Evolutionary conservation across 805 yeast species (phyloP).

Genomic region (Myxozyma nipponensis): DNA sequence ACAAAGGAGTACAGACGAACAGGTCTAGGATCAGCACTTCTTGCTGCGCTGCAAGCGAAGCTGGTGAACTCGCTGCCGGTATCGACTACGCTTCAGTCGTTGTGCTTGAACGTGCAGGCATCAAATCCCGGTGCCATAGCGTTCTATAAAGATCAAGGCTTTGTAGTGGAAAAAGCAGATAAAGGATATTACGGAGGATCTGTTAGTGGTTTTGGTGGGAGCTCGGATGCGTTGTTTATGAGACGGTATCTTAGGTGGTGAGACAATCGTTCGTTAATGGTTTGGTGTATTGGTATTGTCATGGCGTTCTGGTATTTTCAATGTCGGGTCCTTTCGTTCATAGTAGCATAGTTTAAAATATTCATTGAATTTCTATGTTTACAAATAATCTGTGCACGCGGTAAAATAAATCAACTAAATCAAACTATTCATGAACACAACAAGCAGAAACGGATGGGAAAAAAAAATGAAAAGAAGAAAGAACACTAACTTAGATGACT

Average conservation of each 20-base stretch:
- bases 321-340: background rate
- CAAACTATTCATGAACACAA: background rate
- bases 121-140: conserved; percentile 10
- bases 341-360: background rate
- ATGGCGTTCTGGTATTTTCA: background rate
- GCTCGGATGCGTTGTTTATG: background rate
- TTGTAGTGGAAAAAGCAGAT: conserved; percentile 6
- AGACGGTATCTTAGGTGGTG: no score
- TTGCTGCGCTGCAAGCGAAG: conserved; percentile 16
- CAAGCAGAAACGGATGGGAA: no score
- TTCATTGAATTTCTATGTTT: background rate
- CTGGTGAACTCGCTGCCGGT: background rate
- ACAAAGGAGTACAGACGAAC: conserved; percentile 11
- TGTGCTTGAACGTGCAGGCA: background rate
- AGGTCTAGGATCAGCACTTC: conserved; percentile 16
- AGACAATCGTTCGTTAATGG: background rate
- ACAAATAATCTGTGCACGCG: no score
- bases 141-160: conserved; percentile 17
- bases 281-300: background rate
- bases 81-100: no score
- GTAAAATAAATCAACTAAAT: no score
- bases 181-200: conserved; percentile 11
- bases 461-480: no score
- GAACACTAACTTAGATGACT: background rate
- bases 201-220: background rate